Evolutionary conservation across 768 basidiomycete genomes (phyloP), one percentile per base, ranked within the genome.

Genomic region (Lentinula sp.): DNA sequence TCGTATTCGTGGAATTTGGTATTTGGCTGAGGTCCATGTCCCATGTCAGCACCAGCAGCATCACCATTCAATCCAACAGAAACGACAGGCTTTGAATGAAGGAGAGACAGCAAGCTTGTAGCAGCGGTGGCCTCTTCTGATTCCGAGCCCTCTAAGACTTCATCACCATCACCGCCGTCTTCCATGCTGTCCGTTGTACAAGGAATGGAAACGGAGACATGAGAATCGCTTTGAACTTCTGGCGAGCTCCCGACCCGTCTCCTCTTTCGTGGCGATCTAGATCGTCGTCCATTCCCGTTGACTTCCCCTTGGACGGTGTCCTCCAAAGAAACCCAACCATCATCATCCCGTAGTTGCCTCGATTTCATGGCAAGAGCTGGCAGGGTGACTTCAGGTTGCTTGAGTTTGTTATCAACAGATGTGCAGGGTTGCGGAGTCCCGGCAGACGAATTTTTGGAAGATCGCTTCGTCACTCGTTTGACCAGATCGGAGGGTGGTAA

Each of bases 1-100:
- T 61, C 40, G 23, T 21, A 16, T 16, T 28, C 40, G 51, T n/a
- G 23, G 18, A 43, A 6, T 43, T 81, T 50, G 76, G 66, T 1
- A 1, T 43, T 43, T 16, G 16, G n/a, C 42, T 48, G 46, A 21
- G 46, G 9, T 23, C 18, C 46, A 48, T 28, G 21, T 9, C 21
- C 21, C 21, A 48, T 23, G 13, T 42, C 28, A 57, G 23, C 53
- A 28, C 59, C 62, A 2, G 28, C 28, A 37, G 56, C 61, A 59
- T 61, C 64, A 23, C 28, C 49, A 57, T 43, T 43, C 18, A n/a
- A 43, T 35, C 18, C 48, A 16, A 6, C 42, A 57, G 32, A 57
- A 18, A 59, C 57, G 31, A 18, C 28, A 28, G 57, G 57, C 37
- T 59, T 40, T 40, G 57, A 59, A 39, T 59, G 43, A 32, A 37